Conservation (phyloP, 371 early-diverging fungal species). For the Mortierella sp. region DNA sequence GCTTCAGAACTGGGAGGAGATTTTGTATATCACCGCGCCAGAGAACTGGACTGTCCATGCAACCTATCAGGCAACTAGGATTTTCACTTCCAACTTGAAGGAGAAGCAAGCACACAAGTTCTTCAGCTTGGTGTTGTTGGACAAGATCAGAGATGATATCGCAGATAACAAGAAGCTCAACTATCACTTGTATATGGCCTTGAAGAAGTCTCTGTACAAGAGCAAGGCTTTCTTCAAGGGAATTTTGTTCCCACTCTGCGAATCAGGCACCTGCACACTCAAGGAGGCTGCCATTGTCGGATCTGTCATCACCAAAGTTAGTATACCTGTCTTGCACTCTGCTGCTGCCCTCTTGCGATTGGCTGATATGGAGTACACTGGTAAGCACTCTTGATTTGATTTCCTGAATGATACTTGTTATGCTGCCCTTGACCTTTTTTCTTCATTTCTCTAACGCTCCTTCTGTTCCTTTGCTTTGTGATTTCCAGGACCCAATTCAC, state of each 20-base stretch:
- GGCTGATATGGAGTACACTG: slow-evolving; percentile 98
- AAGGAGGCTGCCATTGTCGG: slow-evolving; percentile 97
- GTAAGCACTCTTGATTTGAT: slow-evolving; percentile 48
- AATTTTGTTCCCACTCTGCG: slow-evolving; percentile 95
- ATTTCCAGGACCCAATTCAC: slow-evolving; percentile 75
- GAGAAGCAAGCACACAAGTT: slow-evolving; percentile 94
- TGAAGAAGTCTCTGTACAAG: slow-evolving; percentile 97
- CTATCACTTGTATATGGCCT: slow-evolving; percentile 94
- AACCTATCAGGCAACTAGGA: slow-evolving; percentile 93
- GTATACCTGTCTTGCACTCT: slow-evolving; percentile 95
- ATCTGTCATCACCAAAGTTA: slow-evolving; percentile 90
- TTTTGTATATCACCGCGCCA: slow-evolving; percentile 92
- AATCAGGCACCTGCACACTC: slow-evolving; percentile 94
- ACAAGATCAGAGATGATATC: slow-evolving; percentile 95
- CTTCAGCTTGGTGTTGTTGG: slow-evolving; percentile 87
- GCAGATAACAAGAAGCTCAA: slow-evolving; percentile 94
- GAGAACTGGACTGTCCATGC: slow-evolving; percentile 97
- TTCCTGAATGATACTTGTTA: neutral
- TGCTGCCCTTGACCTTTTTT: neutral
- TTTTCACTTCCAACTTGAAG: slow-evolving; percentile 96
- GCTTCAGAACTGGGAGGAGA: slow-evolving; percentile 96
- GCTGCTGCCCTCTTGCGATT: slow-evolving; percentile 93
- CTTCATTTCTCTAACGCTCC: neutral
- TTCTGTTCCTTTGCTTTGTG: slow-evolving; percentile 14
- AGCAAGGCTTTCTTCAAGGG: slow-evolving; percentile 99